These are phyloP conservation scores for Paramecium sonneborni DNA, from an alignment of 73 alveolate species.

Conservation along the genomic window DNA sequence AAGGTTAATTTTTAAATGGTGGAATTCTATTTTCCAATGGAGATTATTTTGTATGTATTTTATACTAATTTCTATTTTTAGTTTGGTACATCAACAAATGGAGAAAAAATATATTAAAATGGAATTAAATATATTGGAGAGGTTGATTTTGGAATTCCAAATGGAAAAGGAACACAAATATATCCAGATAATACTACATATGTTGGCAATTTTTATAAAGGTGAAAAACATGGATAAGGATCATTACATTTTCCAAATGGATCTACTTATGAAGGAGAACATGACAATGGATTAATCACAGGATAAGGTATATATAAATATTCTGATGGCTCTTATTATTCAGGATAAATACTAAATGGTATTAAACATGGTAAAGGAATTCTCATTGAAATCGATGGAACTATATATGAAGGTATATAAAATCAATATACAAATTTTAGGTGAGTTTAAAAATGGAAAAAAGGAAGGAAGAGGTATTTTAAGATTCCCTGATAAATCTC, in stretches of 20 bases:
- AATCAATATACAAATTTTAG: neutral
- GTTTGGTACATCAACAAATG: slow-evolving; percentile 28
- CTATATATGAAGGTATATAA: neutral
- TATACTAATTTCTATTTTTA: neutral
- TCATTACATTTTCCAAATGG: neutral
- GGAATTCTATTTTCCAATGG: slow-evolving; percentile 25
- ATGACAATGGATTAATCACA: slow-evolving; percentile 50
- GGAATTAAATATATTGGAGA: slow-evolving; percentile 44
- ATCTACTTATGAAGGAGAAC: slow-evolving; percentile 51
- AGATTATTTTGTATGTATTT: neutral
- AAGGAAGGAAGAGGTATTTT: slow-evolving; percentile 77
- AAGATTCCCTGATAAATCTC: slow-evolving; percentile 74
- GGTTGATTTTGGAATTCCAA: neutral
- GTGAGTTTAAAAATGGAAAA: neutral
- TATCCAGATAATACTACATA: neutral
- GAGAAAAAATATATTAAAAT: slow-evolving; percentile 55
- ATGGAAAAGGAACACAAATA: neutral
- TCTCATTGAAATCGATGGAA: neutral
- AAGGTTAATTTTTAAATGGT: neutral
- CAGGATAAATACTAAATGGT: slow-evolving; percentile 49
- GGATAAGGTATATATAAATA: slow-evolving; percentile 60
- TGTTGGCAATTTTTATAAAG: neutral
- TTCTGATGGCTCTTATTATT: slow-evolving; percentile 40
- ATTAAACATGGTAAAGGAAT: slow-evolving; percentile 51
- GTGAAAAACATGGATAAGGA: slow-evolving; percentile 41